Evolutionary conservation across 1,284 basidiomycete genomes (phyloP), one percentile per base, ranked within the genome.

Genomic region (Pulveroboletus sp.): DNA sequence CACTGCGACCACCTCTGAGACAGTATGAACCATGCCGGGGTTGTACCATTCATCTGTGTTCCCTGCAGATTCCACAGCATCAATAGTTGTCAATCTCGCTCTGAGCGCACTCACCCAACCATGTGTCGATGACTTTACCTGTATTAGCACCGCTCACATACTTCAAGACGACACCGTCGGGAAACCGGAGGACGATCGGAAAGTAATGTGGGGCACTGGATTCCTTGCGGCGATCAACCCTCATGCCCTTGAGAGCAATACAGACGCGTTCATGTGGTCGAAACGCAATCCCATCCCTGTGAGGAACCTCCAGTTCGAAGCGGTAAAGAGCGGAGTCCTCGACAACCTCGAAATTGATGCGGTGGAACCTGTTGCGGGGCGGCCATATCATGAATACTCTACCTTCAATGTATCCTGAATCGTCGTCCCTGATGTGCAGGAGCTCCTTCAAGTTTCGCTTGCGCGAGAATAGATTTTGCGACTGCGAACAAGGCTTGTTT

Each of bases 341-440:
- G 51, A 48, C 49, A 24, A 66, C 55, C 60, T 70, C 62, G 60
- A 73, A 54, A 13, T 61, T 63, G 8, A 76, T 40, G 45, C 63
- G 66, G 41, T 66, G 56, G 19, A 55, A 58, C 36, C 57, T 63
- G 35, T 65, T 64, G 15, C 65, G 64, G 4, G 67, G 63, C 21
- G 69, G 67, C 75, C 78, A 81, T 45, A 68, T 62, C 79, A 81
- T 80, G 55, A 70, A 73, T 21, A 79, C 67, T 24, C 58, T 70
- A 48, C 75, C 76, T 41, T 71, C 62, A 3, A 82, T 63, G 57
- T 72, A 78, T 1, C 77, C 75, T 2, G 61, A 60, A 26, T 62
- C 60, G 19, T 71, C 63, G 8, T 36, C 52, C 37, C 42, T 29
- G 44, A 46, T 50, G 48, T 55, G 42, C 21, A 67, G 46, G 39